Conservation (phyloP, 805 yeast species). For the Hanseniaspora hatyaiensis region DNA sequence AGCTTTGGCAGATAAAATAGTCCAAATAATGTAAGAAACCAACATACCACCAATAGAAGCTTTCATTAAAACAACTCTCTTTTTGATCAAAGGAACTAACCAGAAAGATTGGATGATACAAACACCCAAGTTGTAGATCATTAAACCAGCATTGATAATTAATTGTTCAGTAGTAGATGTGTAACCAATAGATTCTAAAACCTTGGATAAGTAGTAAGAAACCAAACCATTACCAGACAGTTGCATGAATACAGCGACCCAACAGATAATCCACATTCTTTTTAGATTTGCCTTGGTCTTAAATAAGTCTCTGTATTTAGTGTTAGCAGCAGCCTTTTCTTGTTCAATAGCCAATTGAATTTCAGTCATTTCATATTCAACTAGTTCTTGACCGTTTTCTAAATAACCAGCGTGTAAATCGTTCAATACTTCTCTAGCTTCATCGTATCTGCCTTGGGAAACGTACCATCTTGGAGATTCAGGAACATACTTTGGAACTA, state of each 20-base stretch:
- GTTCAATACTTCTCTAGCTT: slow-evolving; percentile 35
- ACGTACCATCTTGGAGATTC: slow-evolving; percentile 41
- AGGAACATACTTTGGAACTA: slow-evolving; percentile 36
- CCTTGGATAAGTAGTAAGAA: slow-evolving; percentile 41
- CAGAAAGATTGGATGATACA: slow-evolving; percentile 27
- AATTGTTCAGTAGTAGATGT: slow-evolving; percentile 37
- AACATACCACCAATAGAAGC: slow-evolving; percentile 32
- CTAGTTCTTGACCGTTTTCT: slow-evolving; percentile 29
- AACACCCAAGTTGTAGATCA: slow-evolving; percentile 36
- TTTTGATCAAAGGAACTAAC: slow-evolving; percentile 27
- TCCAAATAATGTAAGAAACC: slow-evolving; percentile 34
- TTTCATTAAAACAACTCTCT: slow-evolving; percentile 31
- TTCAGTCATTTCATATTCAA: slow-evolving; percentile 34
- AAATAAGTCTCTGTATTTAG: slow-evolving; percentile 34
- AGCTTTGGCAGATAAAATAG: slow-evolving; percentile 37
- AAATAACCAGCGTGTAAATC: slow-evolving; percentile 34
- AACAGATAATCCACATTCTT: slow-evolving; percentile 31
- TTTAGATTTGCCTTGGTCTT: slow-evolving; percentile 33
- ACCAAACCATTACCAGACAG: slow-evolving; percentile 43
- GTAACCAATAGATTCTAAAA: slow-evolving; percentile 43
- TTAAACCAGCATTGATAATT: slow-evolving; percentile 41
- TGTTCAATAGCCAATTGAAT: slow-evolving; percentile 33
- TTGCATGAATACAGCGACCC: slow-evolving; percentile 34
- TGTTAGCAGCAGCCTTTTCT: slow-evolving; percentile 29
- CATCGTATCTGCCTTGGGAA: slow-evolving; percentile 32